These are phyloP conservation scores for Leucaena leucocephala DNA, from an alignment of 306 rosid species.

Conservation along the genomic window DNA sequence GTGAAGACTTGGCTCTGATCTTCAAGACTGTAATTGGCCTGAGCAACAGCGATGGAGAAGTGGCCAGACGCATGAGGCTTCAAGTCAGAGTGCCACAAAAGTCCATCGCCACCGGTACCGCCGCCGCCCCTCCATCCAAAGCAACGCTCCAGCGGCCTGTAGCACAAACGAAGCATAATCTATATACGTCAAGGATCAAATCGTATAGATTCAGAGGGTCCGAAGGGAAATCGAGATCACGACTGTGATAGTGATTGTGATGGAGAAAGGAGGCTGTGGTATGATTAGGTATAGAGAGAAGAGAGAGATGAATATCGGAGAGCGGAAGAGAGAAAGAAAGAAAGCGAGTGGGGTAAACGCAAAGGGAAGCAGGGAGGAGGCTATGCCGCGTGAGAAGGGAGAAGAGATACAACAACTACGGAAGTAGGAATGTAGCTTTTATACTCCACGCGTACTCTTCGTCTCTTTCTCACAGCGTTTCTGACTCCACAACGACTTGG, in stretches of 20 bases:
- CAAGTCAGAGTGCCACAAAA: conserved; percentile 68
- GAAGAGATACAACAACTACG: not conserved
- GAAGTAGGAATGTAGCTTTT: not conserved
- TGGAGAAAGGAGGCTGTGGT: not conserved
- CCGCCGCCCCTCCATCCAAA: conserved; percentile 41
- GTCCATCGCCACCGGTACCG: conserved; percentile 47
- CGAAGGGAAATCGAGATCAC: not conserved
- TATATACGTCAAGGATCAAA: not conserved
- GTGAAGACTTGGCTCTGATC: conserved; percentile 78
- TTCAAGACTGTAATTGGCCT: conserved; percentile 69
- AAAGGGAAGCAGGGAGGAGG: conserved; percentile 34
- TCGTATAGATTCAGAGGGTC: too few relatives aligned
- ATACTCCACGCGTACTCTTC: conserved; percentile 30
- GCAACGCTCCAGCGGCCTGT: conserved; percentile 58
- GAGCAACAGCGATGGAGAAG: conserved; percentile 76
- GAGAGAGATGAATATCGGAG: not conserved
- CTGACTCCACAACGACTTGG: not conserved
- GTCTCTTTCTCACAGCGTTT: not conserved
- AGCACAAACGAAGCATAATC: conserved; percentile 51
- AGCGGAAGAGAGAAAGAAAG: not conserved
- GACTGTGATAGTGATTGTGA: not conserved
- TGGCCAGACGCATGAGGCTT: conserved; percentile 69
- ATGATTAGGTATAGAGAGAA: conserved; percentile 4
- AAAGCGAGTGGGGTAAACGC: not conserved
- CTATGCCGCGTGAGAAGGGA: conserved; percentile 35